Evolutionary conservation across 2,329 filamentous ascomycete genomes (phyloP), one percentile per base, ranked within the genome.

Genomic region (Ceratocystis huliohia): DNA sequence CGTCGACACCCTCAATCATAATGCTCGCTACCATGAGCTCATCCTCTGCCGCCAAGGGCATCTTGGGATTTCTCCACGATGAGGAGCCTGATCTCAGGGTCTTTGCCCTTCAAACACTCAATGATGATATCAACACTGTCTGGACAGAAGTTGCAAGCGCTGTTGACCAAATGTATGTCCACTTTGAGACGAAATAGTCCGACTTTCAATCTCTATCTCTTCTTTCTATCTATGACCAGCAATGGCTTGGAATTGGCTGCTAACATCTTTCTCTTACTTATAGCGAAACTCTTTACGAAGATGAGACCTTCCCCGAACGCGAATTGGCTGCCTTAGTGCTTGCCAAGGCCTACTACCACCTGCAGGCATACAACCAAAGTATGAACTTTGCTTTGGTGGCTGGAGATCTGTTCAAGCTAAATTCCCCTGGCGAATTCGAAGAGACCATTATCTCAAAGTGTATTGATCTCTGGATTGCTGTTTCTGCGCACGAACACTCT

Each of bases 391-490:
- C 94, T 70, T 84, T 99, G 59, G 92, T 91, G 68, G 92, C 94
- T 28, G 94, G 94, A 68, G 90, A 96, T 74, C 86, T 96, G 63
- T 96, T 99, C 81, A 90, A 95, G 79, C 84, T 97, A 70, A 89
- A 96, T 73, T 83, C 87, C 65, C 88, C 89, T 64, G 89, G 91
- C 76, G 94, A 99, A 79, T 99, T 96, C 74, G 94, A 99, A 77
- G 92, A 99, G 79, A 99, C 94, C 67, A 97, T 99, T 78, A 92
- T 97, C 76, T 93, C 93, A 68, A 96, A 95, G 82, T 99, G 94
- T 74, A 86, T 99, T 73, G 94, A 99, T 77, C 95, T 95, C 70
- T 99, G 96, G 79, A 96, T 99, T 73, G 87, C 90, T 68, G 82
- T 92, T 56, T 78, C 81, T 56, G 77, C 80, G 68, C 79, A 80